These are phyloP conservation scores for Monilinia polystroma DNA, from an alignment of 2,329 filamentous ascomycete genomes.

Conservation along the genomic window DNA sequence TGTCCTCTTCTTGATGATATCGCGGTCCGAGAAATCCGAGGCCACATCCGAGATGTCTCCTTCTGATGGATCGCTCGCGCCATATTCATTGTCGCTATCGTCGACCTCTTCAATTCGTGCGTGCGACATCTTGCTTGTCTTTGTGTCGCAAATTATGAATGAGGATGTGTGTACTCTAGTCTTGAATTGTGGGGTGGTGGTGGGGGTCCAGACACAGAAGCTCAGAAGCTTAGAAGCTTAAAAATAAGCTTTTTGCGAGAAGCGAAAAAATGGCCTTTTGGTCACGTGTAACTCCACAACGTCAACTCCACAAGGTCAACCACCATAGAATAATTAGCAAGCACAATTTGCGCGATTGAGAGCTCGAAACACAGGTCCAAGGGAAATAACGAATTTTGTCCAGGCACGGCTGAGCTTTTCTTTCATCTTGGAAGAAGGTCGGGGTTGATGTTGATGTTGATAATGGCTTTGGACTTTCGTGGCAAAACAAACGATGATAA, in stretches of 20 bases:
- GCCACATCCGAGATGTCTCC: slow-evolving; percentile 71
- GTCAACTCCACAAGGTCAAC: too few relatives aligned
- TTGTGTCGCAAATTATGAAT: slow-evolving; percentile 13
- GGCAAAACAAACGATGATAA: too few relatives aligned
- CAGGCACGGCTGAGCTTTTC: slow-evolving; percentile 16
- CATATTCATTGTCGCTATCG: slow-evolving; percentile 60
- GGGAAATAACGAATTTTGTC: slow-evolving; percentile 19
- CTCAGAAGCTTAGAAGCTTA: background rate
- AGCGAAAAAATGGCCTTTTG: background rate
- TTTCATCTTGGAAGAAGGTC: background rate
- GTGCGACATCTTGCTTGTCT: slow-evolving; percentile 65
- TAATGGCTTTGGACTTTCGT: background rate
- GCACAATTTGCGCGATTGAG: slow-evolving; percentile 22
- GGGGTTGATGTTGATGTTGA: background rate
- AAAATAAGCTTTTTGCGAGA: background rate
- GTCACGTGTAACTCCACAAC: background rate
- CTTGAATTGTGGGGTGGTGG: slow-evolving; percentile 15
- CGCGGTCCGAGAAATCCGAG: slow-evolving; percentile 53
- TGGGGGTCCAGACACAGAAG: slow-evolving; percentile 13
- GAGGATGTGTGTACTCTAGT: slow-evolving; percentile 1
- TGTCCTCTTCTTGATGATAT: slow-evolving; percentile 36
- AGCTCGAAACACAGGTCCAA: slow-evolving; percentile 19
- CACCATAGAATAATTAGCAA: slow-evolving; percentile 2
- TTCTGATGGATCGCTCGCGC: slow-evolving; percentile 74
- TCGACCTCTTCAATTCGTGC: slow-evolving; percentile 90